Base-by-base conservation (phyloP, 768 basidiomycete species). In the Lyophyllum shimeji region DNA sequence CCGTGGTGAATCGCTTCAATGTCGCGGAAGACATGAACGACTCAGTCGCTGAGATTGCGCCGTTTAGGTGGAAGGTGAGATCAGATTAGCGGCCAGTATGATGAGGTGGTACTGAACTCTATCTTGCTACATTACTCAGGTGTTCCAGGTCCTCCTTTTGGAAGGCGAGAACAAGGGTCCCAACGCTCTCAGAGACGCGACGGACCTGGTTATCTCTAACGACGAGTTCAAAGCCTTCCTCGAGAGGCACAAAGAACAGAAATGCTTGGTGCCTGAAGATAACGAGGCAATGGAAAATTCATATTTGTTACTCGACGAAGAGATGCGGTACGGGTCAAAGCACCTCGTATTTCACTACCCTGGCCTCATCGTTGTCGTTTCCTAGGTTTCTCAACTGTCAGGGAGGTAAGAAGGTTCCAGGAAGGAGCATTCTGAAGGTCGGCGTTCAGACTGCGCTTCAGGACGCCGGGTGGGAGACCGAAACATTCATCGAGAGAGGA, bases 371-470 rank as follows among this genome's bases (percentile, higher is more conserved):
- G 23, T 23, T 33, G 5, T 15, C 37, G 15, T 27, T 6, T 20
- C 43, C 17, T 50, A 66, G 65, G 34, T 67, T 67, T 27, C 45
- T 67, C 13, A 63, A 66, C 47, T 64, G 63, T 55, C 45, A 50
- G 25, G 56, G 53, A 12, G 66, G 65, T 13, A 52, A 53, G 9
- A 67, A 66, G 52, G 42, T 40, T 9, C 61, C 63, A 11, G 66
- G 66, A 18, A 49, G 61, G 3, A 64, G 62, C n/a, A 37, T 37
- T 17, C 39, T 40, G 21, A 55, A 62, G n/a, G 65, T 66, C 1
- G 65, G 66, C 25, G 65, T 65, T 12, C 49, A 63, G n/a, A 63
- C 58, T 27, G 63, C 66, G 34, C 49, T 67, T 13, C 55, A 61
- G 40, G 66, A 66, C 44, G 63, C 66, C 13, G 63, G 66, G 1